Base-by-base conservation (phyloP, 2,329 filamentous ascomycete species). In the Penicillium palitans region DNA sequence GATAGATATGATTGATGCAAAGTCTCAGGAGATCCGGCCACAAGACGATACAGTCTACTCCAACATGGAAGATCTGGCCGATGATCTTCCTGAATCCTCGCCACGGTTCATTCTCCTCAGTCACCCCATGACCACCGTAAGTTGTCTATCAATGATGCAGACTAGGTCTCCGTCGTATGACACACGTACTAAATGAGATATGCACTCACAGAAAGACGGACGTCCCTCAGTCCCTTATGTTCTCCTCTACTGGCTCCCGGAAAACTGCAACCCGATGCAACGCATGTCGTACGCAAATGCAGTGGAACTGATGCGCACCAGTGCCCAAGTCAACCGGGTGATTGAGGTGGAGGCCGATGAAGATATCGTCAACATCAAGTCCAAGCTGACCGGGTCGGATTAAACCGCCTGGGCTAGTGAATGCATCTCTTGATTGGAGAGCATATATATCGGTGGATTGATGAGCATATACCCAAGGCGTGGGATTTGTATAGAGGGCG, bases 241-340 rank as follows among this genome's bases (percentile, higher is more conserved):
- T 47, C 85, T 98, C 73, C 79, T 99, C 24, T 97, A 96, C 81
- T 98, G 96, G 79, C 86, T 98, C 24, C 95, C 95, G 8, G 89
- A 88, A 52, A 97, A 93, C 49, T 95, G 91, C 79, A 97, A 96
- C 74, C 86, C 84, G 66, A 90, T 93, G 71, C 81, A 90, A 71
- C 87, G 91, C 66, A 98, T 98, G 95, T 80, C 95, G 72, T 99
- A 98, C 74, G 95, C 95, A 31, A 90, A 93, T 40, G 95, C 95
- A 44, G 96, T 97, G 78, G 95, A 99, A 79, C 78, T 98, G 74
- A 92, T 98, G 89, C 87, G 93, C 64, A 96, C 91, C 72, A 96
- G 91, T 55, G 90, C 90, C 59, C 92, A 97, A 79, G 93, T 92
- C n/a, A 88, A 89, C 54, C 86, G 85, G 66, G 88, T 98, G 27